Percentiles rank a stretch among this genome's conserved stretches.
These are phyloP conservation scores for Magnusiomyces tetraspermus DNA, from an alignment of 1,139 yeast genomes.

Conservation along the genomic window DNA sequence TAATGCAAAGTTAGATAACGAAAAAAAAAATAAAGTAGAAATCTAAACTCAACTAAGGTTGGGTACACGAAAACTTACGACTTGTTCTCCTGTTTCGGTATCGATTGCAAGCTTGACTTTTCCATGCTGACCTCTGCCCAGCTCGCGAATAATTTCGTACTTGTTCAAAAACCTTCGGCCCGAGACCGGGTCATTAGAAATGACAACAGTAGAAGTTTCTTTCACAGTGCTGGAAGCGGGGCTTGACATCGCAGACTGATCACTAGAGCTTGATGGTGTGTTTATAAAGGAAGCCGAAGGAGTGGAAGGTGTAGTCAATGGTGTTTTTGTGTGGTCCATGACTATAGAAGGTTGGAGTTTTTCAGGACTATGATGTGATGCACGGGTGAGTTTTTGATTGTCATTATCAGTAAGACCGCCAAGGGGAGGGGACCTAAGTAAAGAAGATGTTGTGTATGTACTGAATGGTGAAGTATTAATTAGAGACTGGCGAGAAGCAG, in stretches of 20 bases:
- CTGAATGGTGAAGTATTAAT: not conserved
- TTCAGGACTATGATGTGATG: too few relatives aligned
- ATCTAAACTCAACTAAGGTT: not conserved
- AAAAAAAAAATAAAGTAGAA: constrained; percentile 4
- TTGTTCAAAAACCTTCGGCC: constrained; percentile 79
- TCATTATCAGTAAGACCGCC: not conserved
- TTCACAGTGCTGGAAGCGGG: constrained; percentile 40
- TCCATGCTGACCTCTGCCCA: constrained; percentile 97
- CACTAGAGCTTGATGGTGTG: not conserved
- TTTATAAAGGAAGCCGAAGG: not conserved
- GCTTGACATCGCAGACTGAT: constrained; percentile 3
- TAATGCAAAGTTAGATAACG: not conserved
- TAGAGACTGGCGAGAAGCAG: not conserved
- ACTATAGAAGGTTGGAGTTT: not conserved
- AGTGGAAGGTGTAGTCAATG: not conserved
- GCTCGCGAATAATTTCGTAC: constrained; percentile 76
- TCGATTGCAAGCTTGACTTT: constrained; percentile 88
- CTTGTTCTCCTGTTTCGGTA: constrained; percentile 56
- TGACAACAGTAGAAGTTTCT: constrained; percentile 71
- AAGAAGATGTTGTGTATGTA: not conserved
- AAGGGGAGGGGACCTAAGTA: not conserved
- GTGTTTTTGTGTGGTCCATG: not conserved
- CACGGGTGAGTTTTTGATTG: not conserved
- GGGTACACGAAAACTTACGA: constrained; percentile 24
- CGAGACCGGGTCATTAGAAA: constrained; percentile 84